Evolutionary conservation across 2,329 filamentous ascomycete species (phyloP), one percentile per base, ranked within the genome.

Genomic region (Clarireedia hainanense): DNA sequence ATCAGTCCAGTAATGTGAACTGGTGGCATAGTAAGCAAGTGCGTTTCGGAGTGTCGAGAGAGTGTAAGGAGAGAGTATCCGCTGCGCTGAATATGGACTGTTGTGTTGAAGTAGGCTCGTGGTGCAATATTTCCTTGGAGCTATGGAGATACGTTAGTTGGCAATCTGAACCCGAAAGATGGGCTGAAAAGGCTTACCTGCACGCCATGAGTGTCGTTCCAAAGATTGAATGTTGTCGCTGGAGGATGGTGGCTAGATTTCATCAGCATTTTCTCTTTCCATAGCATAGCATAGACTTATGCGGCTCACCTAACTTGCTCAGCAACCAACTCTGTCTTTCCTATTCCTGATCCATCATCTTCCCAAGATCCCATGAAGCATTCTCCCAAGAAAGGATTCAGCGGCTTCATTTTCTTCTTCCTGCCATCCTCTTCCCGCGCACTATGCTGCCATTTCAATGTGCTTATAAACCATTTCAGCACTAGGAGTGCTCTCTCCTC

Each of bases 341-440:
- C 92, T 46, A 83, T 81, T 47, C 83, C 55, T 14, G 47, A 17
- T 15, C 52, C 52, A 17, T 55, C 80, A 67, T 95, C 89, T 56
- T 86, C 81, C 94, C 92, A 97, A 66, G 84, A 86, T 20, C 92
- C 94, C 20, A 96, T 72, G 73, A 96, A 97, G 39, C 96, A 79
- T 75, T 97, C 92, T 56, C 92, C 92, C 36, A 97, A 74, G 73
- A 97, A 97, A 0, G 94, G 94, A 70, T 97, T 97, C 58, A 97
- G 75, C 1, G 92, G 92, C 78, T 97, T 97, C 83, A 96, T 96
- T 76, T 96, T 91, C 55, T 90, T 91, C 60, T 78, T 84, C 66
- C 82, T 75, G 63, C 96, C 91, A 69, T 88, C 94, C 57, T 80
- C 79, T 64, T 67, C 64, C 42, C 61, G 64, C 23, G 75, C 80